Base-by-base conservation (phyloP, 1,284 basidiomycete species). In the Microstroma glucosiphilum region DNA sequence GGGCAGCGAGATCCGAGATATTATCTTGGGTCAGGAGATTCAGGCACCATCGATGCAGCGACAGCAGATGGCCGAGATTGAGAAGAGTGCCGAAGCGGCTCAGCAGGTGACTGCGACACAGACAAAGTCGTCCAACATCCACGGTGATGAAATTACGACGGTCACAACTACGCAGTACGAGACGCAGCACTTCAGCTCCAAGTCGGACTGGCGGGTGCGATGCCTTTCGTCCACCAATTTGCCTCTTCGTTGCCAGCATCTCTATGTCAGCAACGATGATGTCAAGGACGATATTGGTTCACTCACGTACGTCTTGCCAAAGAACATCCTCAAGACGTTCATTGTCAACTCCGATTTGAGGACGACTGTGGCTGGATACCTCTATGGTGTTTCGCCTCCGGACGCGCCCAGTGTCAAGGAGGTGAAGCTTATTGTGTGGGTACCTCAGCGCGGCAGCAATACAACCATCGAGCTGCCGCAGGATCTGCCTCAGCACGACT, bases 401-500 rank as follows among this genome's bases (percentile, higher is more conserved):
- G 93, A 99, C 81, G 97, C 97, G 83, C 90, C 91, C 69, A 92
- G 94, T 80, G 96, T 98, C 69, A 96, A 97, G 83, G 96, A 99
- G 83, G 90, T 99, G 82, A 96, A 94, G 84, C 92, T 92, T 21
- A 84, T 98, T 54, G 92, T 87, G 11, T 96, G 92, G 89, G 86
- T 93, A 26, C 96, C 96, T 37, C 96, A 99, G 80, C 87, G 93
- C 54, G 94, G 96, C 54, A 93, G 89, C 76, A 96, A 96, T 81
- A 94, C 90, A 79, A 87, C 86, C 54, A 88, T 96, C 21, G 92
- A 96, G 79, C 83, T 97, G 49, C 93, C 93, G 11, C 80, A 84
- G 46, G 87, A 90, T 69, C 82, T 96, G 59, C 93, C 93, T 17
- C 88, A 89, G 80, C 92, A 96, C 76, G 93, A 96, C 76, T 93